These are phyloP conservation scores for Heritiera littoralis DNA, from an alignment of 345 rosid genomes.

Conservation along the genomic window DNA sequence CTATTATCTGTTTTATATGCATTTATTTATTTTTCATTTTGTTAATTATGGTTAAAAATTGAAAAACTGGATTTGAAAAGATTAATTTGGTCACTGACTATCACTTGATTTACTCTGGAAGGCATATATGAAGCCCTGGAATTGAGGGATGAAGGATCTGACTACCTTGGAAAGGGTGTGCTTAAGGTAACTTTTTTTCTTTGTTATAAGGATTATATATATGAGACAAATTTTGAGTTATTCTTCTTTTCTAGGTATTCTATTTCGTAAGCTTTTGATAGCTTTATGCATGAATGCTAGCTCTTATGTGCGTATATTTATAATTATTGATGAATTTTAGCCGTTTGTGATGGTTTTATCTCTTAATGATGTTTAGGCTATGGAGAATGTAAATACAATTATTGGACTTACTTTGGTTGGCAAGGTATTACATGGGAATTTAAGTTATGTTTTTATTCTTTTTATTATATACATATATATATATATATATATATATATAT, in stretches of 20 bases:
- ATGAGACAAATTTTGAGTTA: not conserved
- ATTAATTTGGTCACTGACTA: not conserved
- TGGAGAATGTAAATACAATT: slow-evolving; percentile 53
- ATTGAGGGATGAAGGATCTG: slow-evolving; percentile 66
- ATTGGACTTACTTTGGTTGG: slow-evolving; percentile 68
- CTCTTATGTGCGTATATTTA: not conserved
- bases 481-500: too few relatives aligned
- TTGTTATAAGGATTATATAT: not conserved
- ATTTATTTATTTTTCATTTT: not conserved
- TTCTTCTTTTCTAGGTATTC: not conserved
- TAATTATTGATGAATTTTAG: not conserved
- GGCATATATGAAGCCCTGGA: slow-evolving; percentile 72
- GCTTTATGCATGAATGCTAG: not conserved
- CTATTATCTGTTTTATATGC: not conserved
- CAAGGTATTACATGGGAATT: slow-evolving; percentile 42
- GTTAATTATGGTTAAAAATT: not conserved
- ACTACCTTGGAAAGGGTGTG: slow-evolving; percentile 74
- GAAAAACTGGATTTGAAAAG: not conserved
- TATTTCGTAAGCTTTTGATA: not conserved
- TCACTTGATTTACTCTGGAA: slow-evolving; percentile 22
- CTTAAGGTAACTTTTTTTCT: slow-evolving; percentile 41
- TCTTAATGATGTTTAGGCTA: slow-evolving; percentile 46
- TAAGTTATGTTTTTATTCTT: not conserved
- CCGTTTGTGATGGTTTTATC: slow-evolving; percentile 13
- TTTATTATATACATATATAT: not conserved